Evolutionary conservation across 1,284 basidiomycete genomes (phyloP), one percentile per base, ranked within the genome.

Genomic region (Boletus smithii): DNA sequence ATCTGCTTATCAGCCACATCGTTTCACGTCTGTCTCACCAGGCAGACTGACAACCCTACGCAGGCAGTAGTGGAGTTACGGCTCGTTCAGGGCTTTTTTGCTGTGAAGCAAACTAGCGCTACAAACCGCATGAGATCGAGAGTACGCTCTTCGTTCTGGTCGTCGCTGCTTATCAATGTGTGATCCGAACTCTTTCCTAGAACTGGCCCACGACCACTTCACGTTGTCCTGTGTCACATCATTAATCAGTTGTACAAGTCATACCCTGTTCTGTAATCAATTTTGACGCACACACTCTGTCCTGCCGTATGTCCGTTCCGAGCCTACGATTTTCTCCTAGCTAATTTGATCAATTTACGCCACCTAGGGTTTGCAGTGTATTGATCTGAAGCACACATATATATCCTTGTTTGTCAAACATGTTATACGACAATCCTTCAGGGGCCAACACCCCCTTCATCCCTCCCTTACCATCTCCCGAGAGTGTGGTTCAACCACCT

Each of bases 361-460:
- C 51, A 46, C 42, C 18, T 46, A 53, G 54, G 46, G 23, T 61
- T 49, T 58, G 46, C 48, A 42, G 64, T 65, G 54, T 46, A 60
- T 44, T 26, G 45, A 55, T 46, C 52, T 51, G 32, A 60, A 40
- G 31, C 32, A 39, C 49, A 51, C 46, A 57, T 36, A 52, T 60
- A 62, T 65, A 65, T 55, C 52, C 23, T 46, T 43, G 35, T n/a
- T 42, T 42, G 36, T 17, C 42, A 44, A 53, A 14, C 42, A 64
- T 64, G 62, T 30, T 64, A 11, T 64, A 51, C 37, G 62, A 64
- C 37, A 53, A 57, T 40, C 66, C 66, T 22, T 63, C 65, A 23
- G 59, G 64, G 44, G 53, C 56, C 11, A 63, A 34, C 29, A 64
- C 66, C 31, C 66, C 63, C 17, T 65, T 68, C 49, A 68, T 65